These are phyloP conservation scores for Ensete ventricosum DNA, from an alignment of 176 grass and related monocot species.

Conservation along the genomic window DNA sequence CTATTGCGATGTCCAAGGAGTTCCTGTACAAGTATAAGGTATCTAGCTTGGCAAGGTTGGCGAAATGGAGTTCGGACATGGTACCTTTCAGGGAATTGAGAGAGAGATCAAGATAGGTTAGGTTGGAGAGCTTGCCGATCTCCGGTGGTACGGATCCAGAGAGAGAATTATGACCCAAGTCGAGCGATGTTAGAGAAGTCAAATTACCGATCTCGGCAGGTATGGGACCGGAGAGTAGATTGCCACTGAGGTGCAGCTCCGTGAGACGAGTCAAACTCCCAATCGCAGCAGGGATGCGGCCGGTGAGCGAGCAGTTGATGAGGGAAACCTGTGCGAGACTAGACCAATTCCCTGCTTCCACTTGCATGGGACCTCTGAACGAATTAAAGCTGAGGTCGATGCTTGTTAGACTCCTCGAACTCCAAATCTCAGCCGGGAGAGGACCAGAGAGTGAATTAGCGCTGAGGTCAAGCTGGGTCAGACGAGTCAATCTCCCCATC, in stretches of 20 bases:
- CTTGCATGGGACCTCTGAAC: too few relatives aligned
- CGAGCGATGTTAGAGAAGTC: conserved; percentile 17
- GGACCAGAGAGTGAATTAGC: neutral
- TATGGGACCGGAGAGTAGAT: neutral
- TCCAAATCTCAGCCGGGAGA: neutral
- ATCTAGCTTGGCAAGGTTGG: neutral
- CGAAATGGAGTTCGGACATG: neutral
- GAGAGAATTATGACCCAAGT: conserved; percentile 16
- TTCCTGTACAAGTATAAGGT: neutral
- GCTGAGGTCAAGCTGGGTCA: neutral
- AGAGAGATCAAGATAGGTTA: neutral
- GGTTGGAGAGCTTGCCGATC: neutral
- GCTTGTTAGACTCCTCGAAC: too few relatives aligned
- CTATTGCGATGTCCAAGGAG: neutral
- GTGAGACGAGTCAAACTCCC: neutral
- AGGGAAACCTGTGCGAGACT: too few relatives aligned
- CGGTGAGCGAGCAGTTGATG: too few relatives aligned
- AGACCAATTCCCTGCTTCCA: too few relatives aligned
- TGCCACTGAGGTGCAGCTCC: neutral
- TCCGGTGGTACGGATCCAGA: neutral
- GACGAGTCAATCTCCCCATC: neutral
- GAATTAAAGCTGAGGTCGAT: too few relatives aligned
- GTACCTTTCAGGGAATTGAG: neutral
- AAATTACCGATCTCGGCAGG: neutral
- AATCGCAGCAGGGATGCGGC: neutral